A percentile compares a stretch with the other conserved stretches of the same genome.
phyloP scores from a whole-genome alignment of 1,284 basidiomycete species.

The Bondarzewia mesenterica region DNA sequence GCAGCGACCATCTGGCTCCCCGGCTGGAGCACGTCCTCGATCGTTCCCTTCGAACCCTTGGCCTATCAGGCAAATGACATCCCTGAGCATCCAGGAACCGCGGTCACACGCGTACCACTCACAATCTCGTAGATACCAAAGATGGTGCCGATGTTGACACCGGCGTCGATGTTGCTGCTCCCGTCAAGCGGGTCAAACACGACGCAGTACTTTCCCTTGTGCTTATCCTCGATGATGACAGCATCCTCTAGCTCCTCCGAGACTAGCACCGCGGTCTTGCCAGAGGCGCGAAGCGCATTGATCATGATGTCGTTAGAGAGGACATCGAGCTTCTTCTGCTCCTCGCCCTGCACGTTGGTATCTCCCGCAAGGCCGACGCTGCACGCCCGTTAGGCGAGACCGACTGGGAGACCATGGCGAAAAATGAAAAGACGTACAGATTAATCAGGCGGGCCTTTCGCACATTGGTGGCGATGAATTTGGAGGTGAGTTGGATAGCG shows the following conservation, averaged over 20 bases:
- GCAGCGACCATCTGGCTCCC: constrained; percentile 98
- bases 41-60: constrained; percentile 67
- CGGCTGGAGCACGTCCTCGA: constrained; percentile 88
- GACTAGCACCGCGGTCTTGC: constrained; percentile 94
- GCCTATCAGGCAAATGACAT: constrained; percentile 31
- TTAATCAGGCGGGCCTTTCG: constrained; percentile 97
- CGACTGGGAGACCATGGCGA: neutral
- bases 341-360: constrained; percentile 96
- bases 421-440: constrained; percentile 51
- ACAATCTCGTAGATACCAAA: constrained; percentile 96
- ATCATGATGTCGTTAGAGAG: constrained; percentile 99
- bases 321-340: constrained; percentile 99
- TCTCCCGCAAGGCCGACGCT: constrained; percentile 92
- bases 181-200: constrained; percentile 99
- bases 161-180: constrained; percentile 98
- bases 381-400: neutral
- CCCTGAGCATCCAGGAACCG: neutral
- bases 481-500: constrained; percentile 92
- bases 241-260: constrained; percentile 95
- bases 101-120: constrained; percentile 19
- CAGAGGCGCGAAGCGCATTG: constrained; percentile 87
- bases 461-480: constrained; percentile 98
- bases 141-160: constrained; percentile 99
- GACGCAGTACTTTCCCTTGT: constrained; percentile 87
- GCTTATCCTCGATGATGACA: constrained; percentile 76